phyloP scores from a whole-genome alignment of 225 moss, liverwort and hornwort species.

The Ulota crispa region DNA sequence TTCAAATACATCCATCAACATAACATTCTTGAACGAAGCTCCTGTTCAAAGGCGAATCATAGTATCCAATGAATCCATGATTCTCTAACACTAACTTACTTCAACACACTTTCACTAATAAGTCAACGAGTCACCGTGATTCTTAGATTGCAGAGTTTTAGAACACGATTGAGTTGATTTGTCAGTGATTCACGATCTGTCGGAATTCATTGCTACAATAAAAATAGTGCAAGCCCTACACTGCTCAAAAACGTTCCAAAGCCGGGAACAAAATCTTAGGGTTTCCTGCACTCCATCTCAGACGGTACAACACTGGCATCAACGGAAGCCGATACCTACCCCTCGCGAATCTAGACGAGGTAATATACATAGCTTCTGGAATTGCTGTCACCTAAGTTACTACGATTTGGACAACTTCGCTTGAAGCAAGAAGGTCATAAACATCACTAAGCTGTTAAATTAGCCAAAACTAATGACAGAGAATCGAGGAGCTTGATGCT shows the following conservation, averaged over 20 bases:
- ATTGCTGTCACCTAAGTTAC: background rate
- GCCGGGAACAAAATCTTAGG: background rate
- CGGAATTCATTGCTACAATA: background rate
- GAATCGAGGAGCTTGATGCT: background rate
- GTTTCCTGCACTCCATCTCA: background rate
- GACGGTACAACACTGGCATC: background rate
- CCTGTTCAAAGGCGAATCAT: background rate
- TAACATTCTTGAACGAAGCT: background rate
- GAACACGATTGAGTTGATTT: background rate
- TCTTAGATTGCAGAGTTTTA: background rate
- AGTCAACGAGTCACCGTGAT: background rate
- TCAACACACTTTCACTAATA: background rate
- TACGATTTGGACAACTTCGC: background rate
- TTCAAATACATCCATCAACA: background rate
- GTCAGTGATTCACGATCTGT: background rate
- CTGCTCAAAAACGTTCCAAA: background rate
- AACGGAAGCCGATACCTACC: background rate
- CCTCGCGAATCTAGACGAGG: background rate
- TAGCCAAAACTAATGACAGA: background rate
- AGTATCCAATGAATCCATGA: background rate
- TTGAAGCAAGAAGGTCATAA: background rate
- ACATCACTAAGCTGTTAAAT: background rate
- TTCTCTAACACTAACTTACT: background rate
- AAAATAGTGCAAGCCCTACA: background rate
- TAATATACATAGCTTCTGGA: background rate